phyloP scores from a whole-genome alignment of 108 stramenopile genomes.

The Cyclostephanos tholiformis region DNA sequence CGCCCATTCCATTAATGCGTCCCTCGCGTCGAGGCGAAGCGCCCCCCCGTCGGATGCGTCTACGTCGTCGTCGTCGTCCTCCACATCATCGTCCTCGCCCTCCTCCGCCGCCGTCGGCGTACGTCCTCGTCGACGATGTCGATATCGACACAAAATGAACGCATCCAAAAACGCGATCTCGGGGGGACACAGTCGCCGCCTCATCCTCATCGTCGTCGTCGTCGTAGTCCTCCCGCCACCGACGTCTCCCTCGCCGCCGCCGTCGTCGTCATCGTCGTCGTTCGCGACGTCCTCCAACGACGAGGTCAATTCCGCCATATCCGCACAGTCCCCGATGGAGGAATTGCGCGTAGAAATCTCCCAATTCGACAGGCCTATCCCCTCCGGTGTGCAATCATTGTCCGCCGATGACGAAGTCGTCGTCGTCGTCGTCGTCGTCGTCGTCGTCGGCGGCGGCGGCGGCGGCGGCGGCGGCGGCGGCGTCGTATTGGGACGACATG shows the following conservation, averaged over 20 bases:
- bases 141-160: slow-evolving; percentile 47
- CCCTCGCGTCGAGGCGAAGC: slow-evolving; percentile 54
- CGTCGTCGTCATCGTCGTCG: background rate
- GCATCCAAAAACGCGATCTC: slow-evolving; percentile 80
- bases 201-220: background rate
- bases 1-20: slow-evolving; percentile 73
- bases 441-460: too few species aligned
- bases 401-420: too few species aligned
- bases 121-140: background rate
- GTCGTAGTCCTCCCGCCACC: background rate
- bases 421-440: background rate
- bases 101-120: background rate
- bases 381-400: background rate
- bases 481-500: background rate
- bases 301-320: slow-evolving; percentile 36
- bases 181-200: slow-evolving; percentile 57
- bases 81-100: background rate
- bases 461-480: too few species aligned
- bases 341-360: slow-evolving; percentile 43
- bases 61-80: background rate
- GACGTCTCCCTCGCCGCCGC: slow-evolving; percentile 6
- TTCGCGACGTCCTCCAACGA: slow-evolving; percentile 32
- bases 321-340: slow-evolving; percentile 35
- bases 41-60: slow-evolving; percentile 23
- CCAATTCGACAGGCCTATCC: slow-evolving; percentile 5